Conservation (phyloP, 1,284 basidiomycete species). For the Leccinum ponderosum region DNA sequence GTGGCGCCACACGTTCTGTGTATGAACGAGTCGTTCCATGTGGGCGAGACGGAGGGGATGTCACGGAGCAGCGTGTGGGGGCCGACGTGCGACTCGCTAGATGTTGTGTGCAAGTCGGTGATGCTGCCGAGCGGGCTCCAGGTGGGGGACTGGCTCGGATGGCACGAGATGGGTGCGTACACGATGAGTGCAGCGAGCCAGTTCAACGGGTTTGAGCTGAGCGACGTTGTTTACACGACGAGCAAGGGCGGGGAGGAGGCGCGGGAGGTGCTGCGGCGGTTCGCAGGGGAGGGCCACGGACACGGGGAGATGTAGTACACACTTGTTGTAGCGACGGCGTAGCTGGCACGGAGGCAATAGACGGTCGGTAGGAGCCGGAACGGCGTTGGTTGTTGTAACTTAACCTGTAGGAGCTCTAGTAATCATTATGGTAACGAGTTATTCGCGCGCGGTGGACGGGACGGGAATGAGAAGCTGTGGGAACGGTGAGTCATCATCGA, state of each 20-base stretch:
- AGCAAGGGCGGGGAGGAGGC: slow-evolving; percentile 46
- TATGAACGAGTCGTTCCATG: slow-evolving; percentile 53
- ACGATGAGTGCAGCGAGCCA: slow-evolving; percentile 88
- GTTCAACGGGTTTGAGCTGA: slow-evolving; percentile 82
- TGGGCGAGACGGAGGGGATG: slow-evolving; percentile 47
- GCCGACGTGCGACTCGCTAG: slow-evolving; percentile 89
- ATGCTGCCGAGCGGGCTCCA: slow-evolving; percentile 62
- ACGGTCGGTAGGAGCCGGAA: slow-evolving; percentile 1
- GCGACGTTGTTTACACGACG: slow-evolving; percentile 64
- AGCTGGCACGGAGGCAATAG: neutral
- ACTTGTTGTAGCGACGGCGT: neutral
- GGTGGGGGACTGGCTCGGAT: slow-evolving; percentile 92
- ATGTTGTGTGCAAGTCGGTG: slow-evolving; percentile 70
- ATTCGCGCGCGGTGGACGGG: slow-evolving; percentile 18
- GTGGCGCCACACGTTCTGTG: slow-evolving; percentile 83
- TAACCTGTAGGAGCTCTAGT: neutral
- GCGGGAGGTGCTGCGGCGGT: slow-evolving; percentile 36
- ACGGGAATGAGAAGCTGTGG: slow-evolving; percentile 8
- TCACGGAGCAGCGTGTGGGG: slow-evolving; percentile 66
- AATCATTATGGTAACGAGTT: neutral
- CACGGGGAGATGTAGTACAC: slow-evolving; percentile 13
- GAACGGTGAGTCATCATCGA: slow-evolving; percentile 31
- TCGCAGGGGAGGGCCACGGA: slow-evolving; percentile 28
- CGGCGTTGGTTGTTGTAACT: slow-evolving; percentile 16
- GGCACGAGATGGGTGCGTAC: slow-evolving; percentile 93